Percentiles rank a stretch among this genome's conserved stretches.
These are phyloP conservation scores for Pholiota microspora DNA, from an alignment of 768 basidiomycete species.

Conservation along the genomic window DNA sequence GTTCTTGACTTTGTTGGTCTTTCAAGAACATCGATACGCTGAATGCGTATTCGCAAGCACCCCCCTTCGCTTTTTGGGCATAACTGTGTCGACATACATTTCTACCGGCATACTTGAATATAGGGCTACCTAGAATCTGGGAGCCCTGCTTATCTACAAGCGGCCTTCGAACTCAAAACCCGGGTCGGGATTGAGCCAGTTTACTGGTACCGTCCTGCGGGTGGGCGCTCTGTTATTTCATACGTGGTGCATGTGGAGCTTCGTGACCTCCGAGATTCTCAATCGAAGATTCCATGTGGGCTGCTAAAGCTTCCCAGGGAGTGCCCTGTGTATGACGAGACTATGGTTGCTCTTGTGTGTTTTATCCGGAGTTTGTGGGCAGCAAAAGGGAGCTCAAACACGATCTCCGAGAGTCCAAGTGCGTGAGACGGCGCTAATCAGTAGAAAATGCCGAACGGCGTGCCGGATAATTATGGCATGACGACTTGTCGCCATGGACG, in stretches of 20 bases:
- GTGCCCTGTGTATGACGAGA: not conserved
- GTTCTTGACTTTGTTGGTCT: too few relatives aligned
- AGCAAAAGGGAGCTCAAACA: not conserved
- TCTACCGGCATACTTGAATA: too few relatives aligned
- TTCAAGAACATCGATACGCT: too few relatives aligned
- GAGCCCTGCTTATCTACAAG: too few relatives aligned
- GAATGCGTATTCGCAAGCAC: too few relatives aligned
- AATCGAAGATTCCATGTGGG: not conserved
- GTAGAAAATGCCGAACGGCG: not conserved
- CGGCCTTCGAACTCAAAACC: too few relatives aligned
- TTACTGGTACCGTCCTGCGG: not conserved
- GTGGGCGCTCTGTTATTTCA: not conserved
- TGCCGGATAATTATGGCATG: not conserved
- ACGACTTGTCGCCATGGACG: constrained; percentile 6
- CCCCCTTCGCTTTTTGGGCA: too few relatives aligned
- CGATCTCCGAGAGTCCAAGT: not conserved
- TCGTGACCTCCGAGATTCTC: not conserved
- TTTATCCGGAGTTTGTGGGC: not conserved
- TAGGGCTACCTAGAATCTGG: too few relatives aligned
- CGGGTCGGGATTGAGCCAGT: too few relatives aligned
- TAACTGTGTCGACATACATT: too few relatives aligned
- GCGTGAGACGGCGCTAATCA: not conserved
- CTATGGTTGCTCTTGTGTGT: too few relatives aligned
- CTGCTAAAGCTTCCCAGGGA: not conserved
- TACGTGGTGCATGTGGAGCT: not conserved